Evolutionary conservation across 1,284 basidiomycete genomes (phyloP).

Genomic region (Cerrena zonata): DNA sequence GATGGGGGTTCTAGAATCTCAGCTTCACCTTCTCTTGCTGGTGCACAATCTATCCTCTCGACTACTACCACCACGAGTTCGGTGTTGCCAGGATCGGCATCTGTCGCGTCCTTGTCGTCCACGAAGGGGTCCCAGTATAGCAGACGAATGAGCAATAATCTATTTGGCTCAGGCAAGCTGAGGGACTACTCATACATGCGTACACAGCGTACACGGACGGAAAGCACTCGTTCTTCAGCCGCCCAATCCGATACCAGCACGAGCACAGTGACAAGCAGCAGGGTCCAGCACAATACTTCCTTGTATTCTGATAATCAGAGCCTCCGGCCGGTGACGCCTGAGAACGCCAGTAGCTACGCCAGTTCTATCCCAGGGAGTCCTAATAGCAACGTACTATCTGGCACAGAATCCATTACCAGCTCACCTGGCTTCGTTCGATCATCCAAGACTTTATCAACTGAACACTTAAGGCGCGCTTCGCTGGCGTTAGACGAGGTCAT

Average conservation of each 20-base stretch:
- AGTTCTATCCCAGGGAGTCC: slow-evolving; percentile 44
- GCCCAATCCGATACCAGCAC: slow-evolving; percentile 45
- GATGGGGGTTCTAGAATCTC: slow-evolving; percentile 31
- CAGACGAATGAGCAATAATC: slow-evolving; percentile 75
- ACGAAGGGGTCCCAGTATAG: slow-evolving; percentile 32
- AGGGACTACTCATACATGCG: slow-evolving; percentile 68
- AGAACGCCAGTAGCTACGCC: slow-evolving; percentile 31
- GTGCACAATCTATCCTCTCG: slow-evolving; percentile 40
- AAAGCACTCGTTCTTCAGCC: slow-evolving; percentile 44
- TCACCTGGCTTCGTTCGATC: slow-evolving; percentile 25
- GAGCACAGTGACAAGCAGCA: slow-evolving; percentile 25
- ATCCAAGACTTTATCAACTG: slow-evolving; percentile 45
- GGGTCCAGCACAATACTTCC: slow-evolving; percentile 33
- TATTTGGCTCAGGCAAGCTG: slow-evolving; percentile 73
- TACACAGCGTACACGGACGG: slow-evolving; percentile 38
- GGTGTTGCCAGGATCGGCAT: slow-evolving; percentile 34
- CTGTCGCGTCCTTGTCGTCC: slow-evolving; percentile 35
- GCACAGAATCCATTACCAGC: slow-evolving; percentile 11
- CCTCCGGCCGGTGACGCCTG: slow-evolving; percentile 49
- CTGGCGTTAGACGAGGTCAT: slow-evolving; percentile 68
- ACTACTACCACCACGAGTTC: slow-evolving; percentile 39
- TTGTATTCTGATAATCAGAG: slow-evolving; percentile 39
- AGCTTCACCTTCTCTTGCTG: slow-evolving; percentile 14
- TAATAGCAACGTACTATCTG: slow-evolving; percentile 35
- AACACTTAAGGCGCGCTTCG: slow-evolving; percentile 58